Percentiles rank a stretch among this genome's conserved stretches.
These are phyloP conservation scores for Epichloe sibirici DNA, from an alignment of 2,329 filamentous ascomycete species.

Conservation along the genomic window DNA sequence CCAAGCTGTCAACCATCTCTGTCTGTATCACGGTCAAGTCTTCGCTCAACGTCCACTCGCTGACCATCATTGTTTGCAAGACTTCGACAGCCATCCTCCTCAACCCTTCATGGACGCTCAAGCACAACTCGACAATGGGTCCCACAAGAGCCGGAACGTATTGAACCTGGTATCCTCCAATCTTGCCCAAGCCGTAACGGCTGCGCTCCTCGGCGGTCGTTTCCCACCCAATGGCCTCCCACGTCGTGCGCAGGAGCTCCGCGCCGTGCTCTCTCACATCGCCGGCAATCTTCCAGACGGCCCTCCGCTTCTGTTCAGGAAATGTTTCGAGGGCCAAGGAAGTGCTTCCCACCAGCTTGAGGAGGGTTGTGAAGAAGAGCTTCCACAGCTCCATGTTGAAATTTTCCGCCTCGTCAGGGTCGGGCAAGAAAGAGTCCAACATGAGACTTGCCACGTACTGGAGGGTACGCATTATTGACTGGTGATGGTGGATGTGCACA, in stretches of 20 bases:
- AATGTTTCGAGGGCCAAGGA: conserved; percentile 88
- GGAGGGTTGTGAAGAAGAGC: conserved; percentile 75
- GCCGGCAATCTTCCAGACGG: conserved; percentile 97
- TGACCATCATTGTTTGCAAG: conserved; percentile 94
- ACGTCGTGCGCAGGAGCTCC: conserved; percentile 69
- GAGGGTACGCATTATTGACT: conserved; percentile 74
- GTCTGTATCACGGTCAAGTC: conserved; percentile 86
- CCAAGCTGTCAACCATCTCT: conserved; percentile 90
- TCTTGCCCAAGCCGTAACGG: conserved; percentile 66
- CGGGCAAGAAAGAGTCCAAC: conserved; percentile 71
- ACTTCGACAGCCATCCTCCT: conserved; percentile 85
- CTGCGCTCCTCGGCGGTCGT: conserved; percentile 65
- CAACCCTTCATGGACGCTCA: conserved; percentile 89
- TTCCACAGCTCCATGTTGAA: conserved; percentile 96
- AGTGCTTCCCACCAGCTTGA: conserved; percentile 81
- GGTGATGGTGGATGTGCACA: conserved; percentile 84
- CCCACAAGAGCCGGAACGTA: conserved; percentile 89
- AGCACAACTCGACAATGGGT: conserved; percentile 83
- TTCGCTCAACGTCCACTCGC: conserved; percentile 92
- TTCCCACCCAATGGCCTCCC: conserved; percentile 97
- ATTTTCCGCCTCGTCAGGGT: conserved; percentile 79
- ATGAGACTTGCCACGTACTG: conserved; percentile 72
- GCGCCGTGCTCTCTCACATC: conserved; percentile 90
- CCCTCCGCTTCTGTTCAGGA: conserved; percentile 87
- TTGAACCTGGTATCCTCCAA: conserved; percentile 96